phyloP scores from a whole-genome alignment of 352 stramenopile genomes.

The Phytophthora lateralis region DNA sequence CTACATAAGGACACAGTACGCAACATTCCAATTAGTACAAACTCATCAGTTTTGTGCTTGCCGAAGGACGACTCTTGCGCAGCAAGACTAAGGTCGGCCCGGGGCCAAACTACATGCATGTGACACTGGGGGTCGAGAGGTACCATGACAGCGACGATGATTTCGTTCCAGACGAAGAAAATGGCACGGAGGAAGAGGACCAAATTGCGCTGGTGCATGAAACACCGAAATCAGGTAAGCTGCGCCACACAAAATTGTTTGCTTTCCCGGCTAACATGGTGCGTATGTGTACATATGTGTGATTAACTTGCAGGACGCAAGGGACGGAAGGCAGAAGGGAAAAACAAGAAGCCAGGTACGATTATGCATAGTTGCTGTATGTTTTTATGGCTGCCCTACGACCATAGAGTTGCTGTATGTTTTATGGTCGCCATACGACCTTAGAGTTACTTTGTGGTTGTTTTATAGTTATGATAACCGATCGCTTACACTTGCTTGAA shows the following conservation, averaged over 20 bases:
- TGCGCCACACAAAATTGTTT: neutral
- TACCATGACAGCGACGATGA: neutral
- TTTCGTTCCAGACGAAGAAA: neutral
- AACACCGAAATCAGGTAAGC: neutral
- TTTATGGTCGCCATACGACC: too few relatives aligned
- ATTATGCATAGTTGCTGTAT: too few relatives aligned
- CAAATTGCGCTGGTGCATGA: neutral
- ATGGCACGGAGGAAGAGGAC: neutral
- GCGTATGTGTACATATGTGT: neutral
- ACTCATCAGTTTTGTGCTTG: neutral
- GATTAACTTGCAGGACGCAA: neutral
- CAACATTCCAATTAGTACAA: neutral
- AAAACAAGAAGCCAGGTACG: neutral
- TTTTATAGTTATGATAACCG: too few relatives aligned
- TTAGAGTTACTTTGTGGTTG: too few relatives aligned
- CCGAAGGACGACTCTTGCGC: neutral
- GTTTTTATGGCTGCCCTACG: neutral
- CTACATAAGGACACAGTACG: neutral
- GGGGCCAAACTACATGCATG: neutral
- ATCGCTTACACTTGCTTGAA: too few relatives aligned
- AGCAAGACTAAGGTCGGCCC: neutral
- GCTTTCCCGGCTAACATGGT: neutral
- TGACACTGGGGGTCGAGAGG: neutral
- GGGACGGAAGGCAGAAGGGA: neutral
- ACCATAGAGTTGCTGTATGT: too few relatives aligned